A percentile compares a stretch with the other conserved stretches of the same genome.
Evolutionary conservation across 345 rosid genomes (phyloP).

Genomic region (Hibiscus mutabilis): DNA sequence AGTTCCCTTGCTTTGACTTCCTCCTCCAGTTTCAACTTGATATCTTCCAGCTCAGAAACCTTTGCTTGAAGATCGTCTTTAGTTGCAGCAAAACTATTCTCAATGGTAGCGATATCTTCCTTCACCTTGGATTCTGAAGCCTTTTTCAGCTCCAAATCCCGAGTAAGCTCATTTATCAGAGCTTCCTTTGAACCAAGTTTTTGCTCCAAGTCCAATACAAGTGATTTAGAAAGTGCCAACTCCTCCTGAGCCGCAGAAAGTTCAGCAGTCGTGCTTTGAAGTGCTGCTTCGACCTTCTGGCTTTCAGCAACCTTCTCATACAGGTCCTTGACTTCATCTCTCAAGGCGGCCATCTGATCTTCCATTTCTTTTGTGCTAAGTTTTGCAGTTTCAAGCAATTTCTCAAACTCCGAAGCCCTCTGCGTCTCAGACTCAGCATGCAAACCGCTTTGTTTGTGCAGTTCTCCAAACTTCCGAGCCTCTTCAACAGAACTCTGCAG

Average conservation of each 20-base stretch:
- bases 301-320: constrained; percentile 57
- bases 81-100: constrained; percentile 33
- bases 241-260: constrained; percentile 62
- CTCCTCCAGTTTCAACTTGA: constrained; percentile 45
- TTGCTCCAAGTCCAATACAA: constrained; percentile 46
- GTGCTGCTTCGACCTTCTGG: constrained; percentile 63
- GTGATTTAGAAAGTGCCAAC: constrained; percentile 52
- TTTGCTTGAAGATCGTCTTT: constrained; percentile 57
- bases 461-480: constrained; percentile 68
- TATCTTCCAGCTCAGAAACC: constrained; percentile 44
- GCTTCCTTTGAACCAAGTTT: constrained; percentile 60
- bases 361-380: constrained; percentile 34
- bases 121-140: constrained; percentile 61
- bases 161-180: constrained; percentile 39
- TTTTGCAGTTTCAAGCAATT: constrained; percentile 57
- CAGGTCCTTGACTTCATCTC: constrained; percentile 67
- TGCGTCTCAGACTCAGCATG: constrained; percentile 73
- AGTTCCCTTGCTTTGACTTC: constrained; percentile 39
- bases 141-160: constrained; percentile 57
- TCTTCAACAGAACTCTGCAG: constrained; percentile 51
- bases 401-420: constrained; percentile 71
- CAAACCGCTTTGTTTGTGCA: constrained; percentile 72
- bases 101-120: constrained; percentile 51
- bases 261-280: constrained; percentile 45
- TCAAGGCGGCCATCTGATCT: constrained; percentile 44